Conservation (phyloP, 1,284 basidiomycete genomes). For the Sporisorium iseilematis-ciliati region DNA sequence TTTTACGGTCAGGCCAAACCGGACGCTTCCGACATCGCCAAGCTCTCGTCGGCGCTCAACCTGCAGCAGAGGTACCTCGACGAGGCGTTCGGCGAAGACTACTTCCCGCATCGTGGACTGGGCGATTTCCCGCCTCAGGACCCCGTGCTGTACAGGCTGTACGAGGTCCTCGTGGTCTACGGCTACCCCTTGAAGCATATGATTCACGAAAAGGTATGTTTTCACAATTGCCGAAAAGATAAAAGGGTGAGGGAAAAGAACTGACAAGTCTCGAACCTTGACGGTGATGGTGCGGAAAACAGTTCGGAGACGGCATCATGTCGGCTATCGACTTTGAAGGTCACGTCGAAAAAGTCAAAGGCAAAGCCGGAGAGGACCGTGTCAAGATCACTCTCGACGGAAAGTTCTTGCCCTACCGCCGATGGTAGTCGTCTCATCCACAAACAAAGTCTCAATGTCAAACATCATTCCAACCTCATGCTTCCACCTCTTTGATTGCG, state of each 20-base stretch:
- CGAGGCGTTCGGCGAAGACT: slow-evolving; percentile 53
- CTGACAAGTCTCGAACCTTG: background rate
- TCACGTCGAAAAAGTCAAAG: slow-evolving; percentile 57
- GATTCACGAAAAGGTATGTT: slow-evolving; percentile 66
- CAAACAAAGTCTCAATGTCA: background rate
- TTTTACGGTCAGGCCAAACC: slow-evolving; percentile 68
- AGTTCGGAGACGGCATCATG: slow-evolving; percentile 65
- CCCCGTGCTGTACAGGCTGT: slow-evolving; percentile 51
- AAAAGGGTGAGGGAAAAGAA: too few relatives aligned
- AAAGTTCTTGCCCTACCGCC: slow-evolving; percentile 60
- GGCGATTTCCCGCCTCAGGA: slow-evolving; percentile 59
- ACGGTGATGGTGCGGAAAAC: background rate
- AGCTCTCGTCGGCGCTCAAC: slow-evolving; percentile 47
- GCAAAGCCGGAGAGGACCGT: slow-evolving; percentile 57
- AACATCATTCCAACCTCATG: background rate
- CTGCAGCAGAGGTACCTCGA: slow-evolving; percentile 38
- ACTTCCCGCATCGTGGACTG: slow-evolving; percentile 58
- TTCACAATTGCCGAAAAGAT: too few relatives aligned
- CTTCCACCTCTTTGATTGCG: background rate
- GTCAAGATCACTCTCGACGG: slow-evolving; percentile 66
- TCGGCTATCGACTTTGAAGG: slow-evolving; percentile 65
- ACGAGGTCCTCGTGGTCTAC: slow-evolving; percentile 61
- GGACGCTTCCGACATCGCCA: slow-evolving; percentile 43
- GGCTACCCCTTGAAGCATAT: slow-evolving; percentile 62
- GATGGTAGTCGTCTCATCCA: slow-evolving; percentile 34